Evolutionary conservation across 176 grass and related monocot genomes (phyloP), one percentile per base, ranked within the genome.

Genomic region (Rhynchospora tenuis): DNA sequence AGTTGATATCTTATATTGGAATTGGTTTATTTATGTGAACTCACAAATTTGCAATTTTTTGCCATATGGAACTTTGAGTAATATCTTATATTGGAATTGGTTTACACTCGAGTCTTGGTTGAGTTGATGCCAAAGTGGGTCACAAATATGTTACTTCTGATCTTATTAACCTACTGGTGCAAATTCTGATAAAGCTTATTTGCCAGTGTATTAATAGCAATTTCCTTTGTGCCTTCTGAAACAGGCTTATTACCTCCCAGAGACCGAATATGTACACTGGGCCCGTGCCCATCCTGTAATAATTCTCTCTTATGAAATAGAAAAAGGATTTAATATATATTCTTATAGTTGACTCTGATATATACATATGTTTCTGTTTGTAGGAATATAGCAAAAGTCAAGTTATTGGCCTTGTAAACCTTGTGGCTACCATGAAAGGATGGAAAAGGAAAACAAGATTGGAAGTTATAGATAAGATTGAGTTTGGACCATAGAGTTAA

Each of bases 231-330:
- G 12, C 67, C 29, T 50, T 16, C 79, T 86, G 19, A 84, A 92
- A 88, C 91, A 93, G 97, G 93, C 97, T 60, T 99, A 92, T 83
- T 96, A 99, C 83, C 86, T 99, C 64, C 93, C 97, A 1, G 93
- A 99, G 93, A 99, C 97, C 0, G 93, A 96, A 88, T 96, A 99
- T 72, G 93, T 96, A 58, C 91, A 99, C 80, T 99, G 97, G 97
- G 89, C 97, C 70, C 89, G 97, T 20, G 81, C 89, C 88, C 97
- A 99, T 96, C 93, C 89, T 27, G 97, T 99, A 96, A 83, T 86
- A 76, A 64, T 56, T 23, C 13, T 51, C 24, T 82, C 10, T 82
- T 82, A 64, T 82, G 12, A 15, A 80, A 44, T 51, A 17, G 2
- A 28, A 55, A n/a, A 54, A 58, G 4, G 26, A 48, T 47, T 79